phyloP scores from a whole-genome alignment of 2,329 filamentous ascomycete genomes.

The Alternaria ethzedia region DNA sequence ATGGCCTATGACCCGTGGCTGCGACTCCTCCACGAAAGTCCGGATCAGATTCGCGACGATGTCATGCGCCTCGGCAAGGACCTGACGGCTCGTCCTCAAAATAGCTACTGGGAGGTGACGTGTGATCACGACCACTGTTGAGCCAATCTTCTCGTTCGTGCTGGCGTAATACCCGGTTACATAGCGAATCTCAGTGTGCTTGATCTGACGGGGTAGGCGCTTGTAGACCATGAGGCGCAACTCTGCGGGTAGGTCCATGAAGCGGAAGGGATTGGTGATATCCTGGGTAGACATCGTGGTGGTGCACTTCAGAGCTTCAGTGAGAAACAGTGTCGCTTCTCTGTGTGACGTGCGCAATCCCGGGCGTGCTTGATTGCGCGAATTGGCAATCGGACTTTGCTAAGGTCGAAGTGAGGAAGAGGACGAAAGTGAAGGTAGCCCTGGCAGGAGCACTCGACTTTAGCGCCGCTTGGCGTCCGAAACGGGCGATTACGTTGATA shows the following conservation, averaged over 20 bases:
- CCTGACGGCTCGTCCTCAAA: neutral
- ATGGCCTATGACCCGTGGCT: neutral
- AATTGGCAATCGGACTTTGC: too few relatives aligned
- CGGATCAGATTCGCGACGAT: neutral
- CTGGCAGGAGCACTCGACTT: too few relatives aligned
- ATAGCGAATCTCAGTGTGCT: neutral
- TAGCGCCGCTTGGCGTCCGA: too few relatives aligned
- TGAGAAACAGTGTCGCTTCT: too few relatives aligned
- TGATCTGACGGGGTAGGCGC: neutral
- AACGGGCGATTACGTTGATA: too few relatives aligned
- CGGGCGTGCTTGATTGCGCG: too few relatives aligned
- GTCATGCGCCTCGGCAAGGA: neutral
- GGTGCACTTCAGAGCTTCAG: too few relatives aligned
- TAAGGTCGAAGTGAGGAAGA: too few relatives aligned
- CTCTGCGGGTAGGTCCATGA: neutral
- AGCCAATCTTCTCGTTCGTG: too few relatives aligned
- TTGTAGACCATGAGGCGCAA: neutral
- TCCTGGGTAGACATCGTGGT: neutral
- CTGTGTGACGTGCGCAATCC: too few relatives aligned
- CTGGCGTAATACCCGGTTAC: neutral
- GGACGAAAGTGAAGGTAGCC: too few relatives aligned
- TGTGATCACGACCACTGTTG: neutral
- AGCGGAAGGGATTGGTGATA: neutral
- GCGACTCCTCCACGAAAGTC: neutral
- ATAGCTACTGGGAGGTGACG: neutral